Percentiles rank a stretch among this genome's conserved stretches.
Conservation (phyloP, 1,284 basidiomycete genomes). For the Chalciporus sp. region DNA sequence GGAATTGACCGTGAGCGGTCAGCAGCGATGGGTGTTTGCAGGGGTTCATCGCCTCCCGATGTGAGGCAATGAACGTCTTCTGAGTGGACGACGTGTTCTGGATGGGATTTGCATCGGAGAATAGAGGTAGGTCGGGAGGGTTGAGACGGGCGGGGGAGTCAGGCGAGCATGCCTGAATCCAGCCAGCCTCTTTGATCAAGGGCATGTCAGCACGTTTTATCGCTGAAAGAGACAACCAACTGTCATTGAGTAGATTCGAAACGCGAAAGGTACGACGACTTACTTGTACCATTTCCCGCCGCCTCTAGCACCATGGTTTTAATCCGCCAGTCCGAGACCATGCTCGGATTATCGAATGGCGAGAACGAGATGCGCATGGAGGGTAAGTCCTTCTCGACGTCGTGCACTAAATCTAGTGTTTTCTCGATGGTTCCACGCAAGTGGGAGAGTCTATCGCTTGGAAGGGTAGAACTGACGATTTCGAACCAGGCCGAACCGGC, state of each 20-base stretch:
- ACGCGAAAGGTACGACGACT: slow-evolving; percentile 4
- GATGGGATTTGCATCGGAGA: not conserved
- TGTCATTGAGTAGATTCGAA: not conserved
- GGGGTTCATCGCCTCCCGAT: slow-evolving; percentile 59
- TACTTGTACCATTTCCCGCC: slow-evolving; percentile 31
- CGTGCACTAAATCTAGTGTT: slow-evolving; percentile 21
- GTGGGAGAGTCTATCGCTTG: not conserved
- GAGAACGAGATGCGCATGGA: slow-evolving; percentile 33
- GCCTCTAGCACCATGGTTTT: slow-evolving; percentile 27
- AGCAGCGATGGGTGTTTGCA: slow-evolving; percentile 55
- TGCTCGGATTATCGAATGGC: slow-evolving; percentile 33
- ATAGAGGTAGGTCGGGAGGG: slow-evolving; percentile 1
- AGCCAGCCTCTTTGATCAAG: slow-evolving; percentile 21
- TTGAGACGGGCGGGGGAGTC: slow-evolving; percentile 23
- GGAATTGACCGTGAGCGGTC: slow-evolving; percentile 57
- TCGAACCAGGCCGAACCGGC: slow-evolving; percentile 1
- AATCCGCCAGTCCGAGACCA: slow-evolving; percentile 32
- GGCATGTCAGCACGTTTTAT: slow-evolving; percentile 29
- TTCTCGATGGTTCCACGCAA: slow-evolving; percentile 4
- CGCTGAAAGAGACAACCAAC: slow-evolving; percentile 10
- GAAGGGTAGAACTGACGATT: slow-evolving; percentile 16
- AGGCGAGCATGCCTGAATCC: slow-evolving; percentile 27
- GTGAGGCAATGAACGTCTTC: slow-evolving; percentile 59
- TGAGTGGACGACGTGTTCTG: slow-evolving; percentile 4
- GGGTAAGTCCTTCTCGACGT: slow-evolving; percentile 29